A percentile compares a stretch with the other conserved stretches of the same genome.
These are phyloP conservation scores for Cylindrotheca closterium DNA, from an alignment of 108 stramenopile genomes.

Conservation along the genomic window DNA sequence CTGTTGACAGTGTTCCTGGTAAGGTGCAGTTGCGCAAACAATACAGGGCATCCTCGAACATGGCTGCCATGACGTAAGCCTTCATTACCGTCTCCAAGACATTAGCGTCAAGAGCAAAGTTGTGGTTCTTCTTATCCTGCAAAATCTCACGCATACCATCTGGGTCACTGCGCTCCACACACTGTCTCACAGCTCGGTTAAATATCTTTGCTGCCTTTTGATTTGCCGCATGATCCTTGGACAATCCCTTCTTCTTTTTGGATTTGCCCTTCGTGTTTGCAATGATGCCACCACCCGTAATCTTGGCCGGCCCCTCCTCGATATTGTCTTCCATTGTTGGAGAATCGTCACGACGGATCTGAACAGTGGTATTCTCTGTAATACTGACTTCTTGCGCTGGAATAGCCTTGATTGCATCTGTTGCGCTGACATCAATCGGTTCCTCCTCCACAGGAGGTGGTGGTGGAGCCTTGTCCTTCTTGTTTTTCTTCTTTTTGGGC, in stretches of 20 bases:
- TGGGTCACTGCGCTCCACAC: constrained; percentile 79
- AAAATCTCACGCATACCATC: constrained; percentile 70
- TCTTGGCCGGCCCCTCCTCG: constrained; percentile 15
- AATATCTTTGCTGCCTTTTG: constrained; percentile 71
- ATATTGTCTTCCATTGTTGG: constrained; percentile 43
- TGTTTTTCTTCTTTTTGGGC: constrained; percentile 44
- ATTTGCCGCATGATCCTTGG: constrained; percentile 68
- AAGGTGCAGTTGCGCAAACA: constrained; percentile 82
- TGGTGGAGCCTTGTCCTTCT: constrained; percentile 14
- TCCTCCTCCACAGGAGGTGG: constrained; percentile 15
- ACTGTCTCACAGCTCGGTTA: constrained; percentile 68
- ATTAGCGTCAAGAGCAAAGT: constrained; percentile 71
- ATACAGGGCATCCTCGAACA: constrained; percentile 90
- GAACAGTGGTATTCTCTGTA: constrained; percentile 63
- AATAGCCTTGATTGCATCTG: constrained; percentile 66
- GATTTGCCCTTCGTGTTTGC: constrained; percentile 53
- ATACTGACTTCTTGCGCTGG: constrained; percentile 82
- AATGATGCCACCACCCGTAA: constrained; percentile 5
- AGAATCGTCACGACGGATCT: constrained; percentile 58
- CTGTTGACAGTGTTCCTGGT: constrained; percentile 66
- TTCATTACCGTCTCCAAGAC: constrained; percentile 90
- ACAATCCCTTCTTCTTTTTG: constrained; percentile 57
- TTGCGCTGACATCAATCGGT: constrained; percentile 36
- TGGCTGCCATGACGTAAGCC: constrained; percentile 87
- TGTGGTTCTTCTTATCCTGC: constrained; percentile 70